Conservation (phyloP, 2,329 filamentous ascomycete species). For the Beauveria medogensis region DNA sequence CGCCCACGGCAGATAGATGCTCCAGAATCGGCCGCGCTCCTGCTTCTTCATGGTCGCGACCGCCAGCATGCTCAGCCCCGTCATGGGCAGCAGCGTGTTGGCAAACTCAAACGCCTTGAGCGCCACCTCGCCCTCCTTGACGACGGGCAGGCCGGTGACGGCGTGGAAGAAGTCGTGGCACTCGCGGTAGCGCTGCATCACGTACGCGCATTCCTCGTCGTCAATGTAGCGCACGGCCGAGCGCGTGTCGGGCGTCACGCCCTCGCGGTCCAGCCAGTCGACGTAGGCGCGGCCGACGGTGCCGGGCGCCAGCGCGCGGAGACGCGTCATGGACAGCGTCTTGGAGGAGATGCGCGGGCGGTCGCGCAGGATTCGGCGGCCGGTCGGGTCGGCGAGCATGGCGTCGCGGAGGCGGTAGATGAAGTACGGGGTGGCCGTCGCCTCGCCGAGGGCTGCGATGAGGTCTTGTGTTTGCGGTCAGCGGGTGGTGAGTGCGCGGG, state of each 20-base stretch:
- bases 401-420: conserved; percentile 83
- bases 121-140: conserved; percentile 95
- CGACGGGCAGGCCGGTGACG: conserved; percentile 78
- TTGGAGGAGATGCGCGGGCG: conserved; percentile 81
- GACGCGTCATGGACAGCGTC: conserved; percentile 54
- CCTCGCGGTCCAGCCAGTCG: conserved; percentile 87
- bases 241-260: conserved; percentile 86
- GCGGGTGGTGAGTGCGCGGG: neutral
- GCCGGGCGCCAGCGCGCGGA: conserved; percentile 64
- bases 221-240: conserved; percentile 81
- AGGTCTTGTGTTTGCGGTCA: conserved; percentile 56
- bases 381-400: conserved; percentile 79
- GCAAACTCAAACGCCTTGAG: conserved; percentile 96
- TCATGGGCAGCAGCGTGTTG: conserved; percentile 93
- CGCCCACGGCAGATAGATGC: conserved; percentile 83
- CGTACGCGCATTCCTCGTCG: conserved; percentile 91
- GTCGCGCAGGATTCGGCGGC: conserved; percentile 83
- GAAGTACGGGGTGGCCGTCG: conserved; percentile 91
- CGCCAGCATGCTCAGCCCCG: conserved; percentile 74
- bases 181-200: conserved; percentile 96
- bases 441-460: conserved; percentile 88
- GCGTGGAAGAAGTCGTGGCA: conserved; percentile 98
- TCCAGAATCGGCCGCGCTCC: conserved; percentile 67
- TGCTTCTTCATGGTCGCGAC: conserved; percentile 78
- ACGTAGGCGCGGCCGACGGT: conserved; percentile 78